Evolutionary conservation across 208 protist genomes (phyloP).

Genomic region (Leishmania major): DNA sequence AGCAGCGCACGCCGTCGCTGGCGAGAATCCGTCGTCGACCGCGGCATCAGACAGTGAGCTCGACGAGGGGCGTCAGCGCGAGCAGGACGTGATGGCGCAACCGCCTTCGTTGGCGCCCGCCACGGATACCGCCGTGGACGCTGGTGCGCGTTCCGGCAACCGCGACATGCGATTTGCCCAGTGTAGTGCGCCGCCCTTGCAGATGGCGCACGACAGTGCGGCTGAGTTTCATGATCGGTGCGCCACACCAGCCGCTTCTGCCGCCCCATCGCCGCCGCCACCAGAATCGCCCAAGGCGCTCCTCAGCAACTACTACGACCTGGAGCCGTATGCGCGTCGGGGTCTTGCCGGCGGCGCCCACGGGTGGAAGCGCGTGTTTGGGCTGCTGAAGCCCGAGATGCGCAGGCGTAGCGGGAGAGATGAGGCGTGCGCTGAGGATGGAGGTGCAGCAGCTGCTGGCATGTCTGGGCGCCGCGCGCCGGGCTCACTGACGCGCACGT

Average conservation of each 20-base stretch:
- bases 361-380: constrained; percentile 48
- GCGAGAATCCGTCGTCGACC: not conserved
- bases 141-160: not conserved
- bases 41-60: not conserved
- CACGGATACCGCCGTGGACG: not conserved
- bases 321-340: constrained; percentile 24
- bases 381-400: constrained; percentile 25
- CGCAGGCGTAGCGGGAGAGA: not conserved
- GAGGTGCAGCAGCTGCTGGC: not conserved
- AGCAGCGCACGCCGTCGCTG: not conserved
- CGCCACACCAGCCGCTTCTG: not conserved
- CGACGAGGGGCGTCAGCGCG: not conserved
- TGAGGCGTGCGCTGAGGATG: not conserved
- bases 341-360: constrained; percentile 42
- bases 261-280: not conserved
- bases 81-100: not conserved
- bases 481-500: constrained; percentile 26
- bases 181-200: not conserved
- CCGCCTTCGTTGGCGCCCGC: too few species aligned
- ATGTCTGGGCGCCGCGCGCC: not conserved
- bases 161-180: too few species aligned
- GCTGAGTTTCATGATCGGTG: not conserved
- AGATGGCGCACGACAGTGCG: not conserved
- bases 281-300: constrained; percentile 8
- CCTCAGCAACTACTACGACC: constrained; percentile 25